Conservation (phyloP, 1,284 basidiomycete genomes). For the Inonotus hispidus region DNA sequence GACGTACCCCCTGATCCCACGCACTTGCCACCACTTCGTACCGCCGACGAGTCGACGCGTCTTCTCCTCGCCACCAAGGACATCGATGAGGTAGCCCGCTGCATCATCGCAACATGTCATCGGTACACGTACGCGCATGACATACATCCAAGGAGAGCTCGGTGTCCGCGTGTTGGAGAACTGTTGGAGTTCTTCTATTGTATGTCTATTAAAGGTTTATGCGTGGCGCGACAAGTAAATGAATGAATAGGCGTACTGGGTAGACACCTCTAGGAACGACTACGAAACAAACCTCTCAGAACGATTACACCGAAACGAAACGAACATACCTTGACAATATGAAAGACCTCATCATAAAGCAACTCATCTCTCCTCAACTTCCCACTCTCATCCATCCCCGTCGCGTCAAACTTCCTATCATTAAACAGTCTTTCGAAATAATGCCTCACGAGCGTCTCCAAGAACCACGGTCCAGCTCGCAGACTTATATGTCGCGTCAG, state of each 20-base stretch:
- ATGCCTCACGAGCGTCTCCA: slow-evolving; percentile 79
- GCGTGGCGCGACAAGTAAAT: neutral
- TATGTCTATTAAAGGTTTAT: slow-evolving; percentile 43
- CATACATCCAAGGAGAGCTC: slow-evolving; percentile 84
- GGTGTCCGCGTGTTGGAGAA: slow-evolving; percentile 86
- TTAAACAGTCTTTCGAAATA: slow-evolving; percentile 65
- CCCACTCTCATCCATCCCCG: slow-evolving; percentile 18
- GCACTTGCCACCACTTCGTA: slow-evolving; percentile 95
- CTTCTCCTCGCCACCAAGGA: slow-evolving; percentile 78
- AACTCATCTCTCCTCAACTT: slow-evolving; percentile 69
- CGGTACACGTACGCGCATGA: slow-evolving; percentile 71
- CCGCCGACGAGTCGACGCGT: slow-evolving; percentile 80
- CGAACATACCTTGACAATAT: slow-evolving; percentile 61
- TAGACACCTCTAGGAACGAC: slow-evolving; percentile 46
- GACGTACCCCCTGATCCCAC: slow-evolving; percentile 65
- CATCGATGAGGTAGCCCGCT: slow-evolving; percentile 70
- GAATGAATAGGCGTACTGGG: slow-evolving; percentile 30
- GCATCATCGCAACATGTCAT: slow-evolving; percentile 75
- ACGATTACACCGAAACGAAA: neutral
- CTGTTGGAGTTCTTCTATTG: slow-evolving; percentile 80
- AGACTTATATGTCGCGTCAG: slow-evolving; percentile 58
- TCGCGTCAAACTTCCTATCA: slow-evolving; percentile 24
- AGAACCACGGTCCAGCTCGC: slow-evolving; percentile 65
- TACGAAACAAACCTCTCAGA: slow-evolving; percentile 20
- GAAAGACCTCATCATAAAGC: slow-evolving; percentile 79